A percentile compares a stretch with the other conserved stretches of the same genome.
Conservation (phyloP, 202 grass and related monocot genomes). For the Dendrocalamus latiflorus region DNA sequence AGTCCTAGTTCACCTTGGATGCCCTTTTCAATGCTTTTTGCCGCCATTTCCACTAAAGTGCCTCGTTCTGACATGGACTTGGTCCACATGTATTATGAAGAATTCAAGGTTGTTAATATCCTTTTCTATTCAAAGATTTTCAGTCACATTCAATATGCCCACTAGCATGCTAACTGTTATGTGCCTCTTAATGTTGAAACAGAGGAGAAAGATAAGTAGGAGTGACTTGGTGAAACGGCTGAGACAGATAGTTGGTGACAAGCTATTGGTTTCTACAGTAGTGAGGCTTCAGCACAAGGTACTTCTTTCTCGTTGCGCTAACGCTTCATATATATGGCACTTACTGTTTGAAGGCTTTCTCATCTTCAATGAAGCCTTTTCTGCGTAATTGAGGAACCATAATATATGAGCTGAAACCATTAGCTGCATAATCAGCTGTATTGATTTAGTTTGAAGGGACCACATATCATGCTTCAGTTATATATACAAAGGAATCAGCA, state of each 20-base stretch:
- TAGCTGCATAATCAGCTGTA: neutral
- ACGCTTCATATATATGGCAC: neutral
- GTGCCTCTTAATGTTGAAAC: too few relatives aligned
- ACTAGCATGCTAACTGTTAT: too few relatives aligned
- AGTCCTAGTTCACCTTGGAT: slow-evolving; percentile 64
- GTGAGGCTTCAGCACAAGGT: slow-evolving; percentile 44
- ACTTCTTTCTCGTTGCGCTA: neutral
- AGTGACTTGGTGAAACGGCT: too few relatives aligned
- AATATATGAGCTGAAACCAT: neutral
- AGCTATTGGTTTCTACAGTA: slow-evolving; percentile 64
- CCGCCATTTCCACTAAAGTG: too few relatives aligned
- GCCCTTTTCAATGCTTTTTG: slow-evolving; percentile 83
- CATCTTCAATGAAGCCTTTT: neutral
- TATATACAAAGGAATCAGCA: neutral
- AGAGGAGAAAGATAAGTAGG: too few relatives aligned
- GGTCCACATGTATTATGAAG: too few relatives aligned
- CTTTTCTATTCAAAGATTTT: slow-evolving; percentile 1
- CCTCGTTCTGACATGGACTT: too few relatives aligned
- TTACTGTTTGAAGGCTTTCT: neutral
- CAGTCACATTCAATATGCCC: neutral
- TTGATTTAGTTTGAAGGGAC: neutral
- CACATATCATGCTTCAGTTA: neutral
- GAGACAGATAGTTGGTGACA: too few relatives aligned
- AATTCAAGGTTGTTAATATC: too few relatives aligned
- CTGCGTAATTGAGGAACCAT: neutral